phyloP scores from a whole-genome alignment of 805 yeast species.

The Candida xiaguanensis region DNA sequence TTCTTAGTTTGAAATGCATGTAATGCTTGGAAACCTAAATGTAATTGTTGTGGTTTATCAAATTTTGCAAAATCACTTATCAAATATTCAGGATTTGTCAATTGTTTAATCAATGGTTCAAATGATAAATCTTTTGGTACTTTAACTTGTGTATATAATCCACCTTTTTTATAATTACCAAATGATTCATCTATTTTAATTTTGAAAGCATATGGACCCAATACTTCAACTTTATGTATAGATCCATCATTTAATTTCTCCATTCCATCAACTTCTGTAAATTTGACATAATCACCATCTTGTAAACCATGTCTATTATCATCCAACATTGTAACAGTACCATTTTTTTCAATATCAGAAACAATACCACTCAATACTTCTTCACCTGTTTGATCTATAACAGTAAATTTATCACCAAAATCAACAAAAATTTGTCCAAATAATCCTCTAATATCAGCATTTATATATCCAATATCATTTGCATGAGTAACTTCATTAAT shows the following conservation, averaged over 20 bases:
- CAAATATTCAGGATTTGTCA: conserved; percentile 73
- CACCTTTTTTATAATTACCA: conserved; percentile 77
- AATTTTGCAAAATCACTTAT: conserved; percentile 91
- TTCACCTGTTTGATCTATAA: conserved; percentile 87
- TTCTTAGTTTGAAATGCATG: conserved; percentile 66
- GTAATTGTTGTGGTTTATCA: conserved; percentile 87
- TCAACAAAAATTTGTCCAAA: conserved; percentile 90
- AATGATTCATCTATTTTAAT: conserved; percentile 51
- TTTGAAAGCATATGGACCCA: conserved; percentile 93
- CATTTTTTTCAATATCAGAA: conserved; percentile 81
- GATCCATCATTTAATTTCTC: conserved; percentile 69
- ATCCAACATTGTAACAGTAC: conserved; percentile 90
- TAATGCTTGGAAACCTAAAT: conserved; percentile 87
- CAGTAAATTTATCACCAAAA: conserved; percentile 76
- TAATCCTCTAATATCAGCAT: conserved; percentile 81
- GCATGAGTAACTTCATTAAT: conserved; percentile 74
- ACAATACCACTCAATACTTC: conserved; percentile 86
- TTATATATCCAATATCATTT: conserved; percentile 71
- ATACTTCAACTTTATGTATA: conserved; percentile 71
- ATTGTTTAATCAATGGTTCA: conserved; percentile 60
- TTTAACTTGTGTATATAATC: conserved; percentile 89
- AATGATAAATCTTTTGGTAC: conserved; percentile 66
- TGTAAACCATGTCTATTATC: conserved; percentile 91
- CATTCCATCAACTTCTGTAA: conserved; percentile 81
- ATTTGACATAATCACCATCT: conserved; percentile 87